Conservation (phyloP, 257 asterid species). For the Nicotiana noctiflora region DNA sequence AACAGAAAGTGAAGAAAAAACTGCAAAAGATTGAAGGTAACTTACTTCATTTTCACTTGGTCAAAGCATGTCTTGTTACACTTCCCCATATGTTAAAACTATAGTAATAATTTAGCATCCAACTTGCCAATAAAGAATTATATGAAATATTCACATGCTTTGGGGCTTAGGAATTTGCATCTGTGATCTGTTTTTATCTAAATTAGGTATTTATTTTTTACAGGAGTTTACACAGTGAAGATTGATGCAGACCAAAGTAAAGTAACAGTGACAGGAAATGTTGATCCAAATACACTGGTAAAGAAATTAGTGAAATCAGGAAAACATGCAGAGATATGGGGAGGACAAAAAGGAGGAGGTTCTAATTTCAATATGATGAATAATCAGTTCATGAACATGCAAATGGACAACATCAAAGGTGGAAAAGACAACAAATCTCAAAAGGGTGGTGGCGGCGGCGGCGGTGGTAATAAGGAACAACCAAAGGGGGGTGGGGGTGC, state of each 20-base stretch:
- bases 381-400: conserved; percentile 43
- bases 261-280: conserved; percentile 64
- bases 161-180: neutral
- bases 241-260: conserved; percentile 42
- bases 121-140: neutral
- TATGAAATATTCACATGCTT: neutral
- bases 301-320: conserved; percentile 63
- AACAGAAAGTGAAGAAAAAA: conserved; percentile 49
- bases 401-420: conserved; percentile 31
- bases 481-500: conserved; percentile 22
- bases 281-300: conserved; percentile 47
- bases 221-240: conserved; percentile 34
- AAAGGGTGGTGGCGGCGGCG: conserved; percentile 40
- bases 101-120: neutral
- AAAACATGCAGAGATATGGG: conserved; percentile 65
- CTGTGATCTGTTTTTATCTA: neutral
- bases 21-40: conserved; percentile 57
- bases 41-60: neutral
- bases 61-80: neutral
- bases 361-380: conserved; percentile 18
- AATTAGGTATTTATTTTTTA: neutral
- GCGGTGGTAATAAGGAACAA: conserved; percentile 29
- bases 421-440: conserved; percentile 35
- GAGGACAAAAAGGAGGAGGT: conserved; percentile 32
- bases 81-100: neutral